Evolutionary conservation across 805 yeast genomes (phyloP), one percentile per base, ranked within the genome.

Genomic region (Cephaloascus albidus): DNA sequence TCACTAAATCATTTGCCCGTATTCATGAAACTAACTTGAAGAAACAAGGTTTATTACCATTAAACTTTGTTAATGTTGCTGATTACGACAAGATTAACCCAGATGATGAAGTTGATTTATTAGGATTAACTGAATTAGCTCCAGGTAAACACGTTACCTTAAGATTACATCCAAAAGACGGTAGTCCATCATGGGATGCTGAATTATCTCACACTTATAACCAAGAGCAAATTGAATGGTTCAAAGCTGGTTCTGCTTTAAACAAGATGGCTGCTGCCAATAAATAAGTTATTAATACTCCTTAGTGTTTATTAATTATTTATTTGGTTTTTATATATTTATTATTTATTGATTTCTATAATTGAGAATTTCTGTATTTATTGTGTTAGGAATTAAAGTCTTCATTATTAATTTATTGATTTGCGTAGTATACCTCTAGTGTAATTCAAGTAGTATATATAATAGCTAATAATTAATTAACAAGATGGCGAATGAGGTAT

Each of bases 21-120:
- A 93, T 90, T 59, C 98, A 90, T 75, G 98, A 90, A 78, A 90
- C 98, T 55, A 90, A 90, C 84, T 81, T 90, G 81, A 90, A 90
- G 89, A 90, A 90, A 74, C 98, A 90, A 76, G 98, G 98, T 79
- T 74, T 90, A 63, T 78, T 90, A 66, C 97, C 98, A 66, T 82
- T 90, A 70, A 90, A 87, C 81, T 90, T 93, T 59, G 81, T 73
- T 61, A 74, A 90, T 58, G 81, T 80, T 56, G 87, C 78, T 51
- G 97, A 83, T 67, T 90, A 93, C 70, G 97, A 90, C 72, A 85
- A 75, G 76, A 89, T 90, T 65, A 74, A 85, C 70, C 86, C 89
- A 63, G 82, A 80, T 50, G 98, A 90, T 71, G 83, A 77, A 60
- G 76, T 90, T 58, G 95, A 87, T 66, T 75, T 93, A 50, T 54